Evolutionary conservation across 805 yeast genomes (phyloP), one percentile per base, ranked within the genome.

Genomic region (Nakazawaea ernobii): DNA sequence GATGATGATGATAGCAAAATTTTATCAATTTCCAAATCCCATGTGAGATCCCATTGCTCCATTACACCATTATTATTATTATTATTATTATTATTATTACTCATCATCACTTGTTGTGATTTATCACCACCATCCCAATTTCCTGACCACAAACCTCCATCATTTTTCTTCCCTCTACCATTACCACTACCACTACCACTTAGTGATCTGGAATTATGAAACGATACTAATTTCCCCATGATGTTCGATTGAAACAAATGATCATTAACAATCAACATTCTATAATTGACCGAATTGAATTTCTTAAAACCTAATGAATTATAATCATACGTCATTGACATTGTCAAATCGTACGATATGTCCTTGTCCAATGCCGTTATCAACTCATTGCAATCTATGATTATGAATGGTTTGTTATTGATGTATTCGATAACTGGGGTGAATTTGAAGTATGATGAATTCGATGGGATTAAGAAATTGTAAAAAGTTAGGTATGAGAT

Each of bases 401-500:
- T n/a, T 11, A 46, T 28, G 29, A 17, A 46, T 14, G 44, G 49
- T 30, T 32, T 46, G 6, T 46, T 33, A 15, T 35, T 32, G 10
- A 45, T 28, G 15, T 36, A 37, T 29, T 46, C n/a, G 4, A 42
- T 17, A 13, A 15, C 13, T 7, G 32, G 32, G 8, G 32, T 14
- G 6, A 37, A 28, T n/a, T n/a, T n/a, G n/a, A n/a, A n/a, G n/a
- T n/a, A 15, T 30, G 9, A 30, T 40, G 35, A 29, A 26, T 6
- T 29, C 13, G n/a, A 4, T 28, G 50, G 50, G 5, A 48, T 35
- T 13, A 48, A 39, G 6, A 35, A 10, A 26, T n/a, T 13, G 30
- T 48, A 48, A 35, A 48, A 48, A 13, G 35, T 39, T 26, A 33
- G 35, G 26, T 39, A 48, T 13, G 38, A 8, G 2, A 48, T 14